Base-by-base conservation (phyloP, 306 rosid species). In the Sicyos edulis region DNA sequence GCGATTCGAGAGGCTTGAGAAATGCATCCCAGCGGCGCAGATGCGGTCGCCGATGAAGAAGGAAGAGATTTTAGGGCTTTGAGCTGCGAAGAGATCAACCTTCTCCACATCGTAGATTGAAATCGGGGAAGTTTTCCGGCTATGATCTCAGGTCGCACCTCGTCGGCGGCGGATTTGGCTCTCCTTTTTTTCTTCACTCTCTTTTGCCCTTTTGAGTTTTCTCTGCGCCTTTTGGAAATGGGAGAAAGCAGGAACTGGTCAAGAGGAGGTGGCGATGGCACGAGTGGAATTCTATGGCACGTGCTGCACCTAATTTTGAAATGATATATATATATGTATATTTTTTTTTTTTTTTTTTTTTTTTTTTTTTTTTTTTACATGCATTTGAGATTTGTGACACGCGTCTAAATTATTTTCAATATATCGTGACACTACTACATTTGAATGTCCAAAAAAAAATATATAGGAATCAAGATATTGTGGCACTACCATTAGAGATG, bases 101-200 rank as follows among this genome's bases (percentile, higher is more conserved):
- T 85, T 73, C 97, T 91, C 86, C 88, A 89, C 97, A 92, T 87
- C 51, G 70, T 74, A 58, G 32, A 59, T 45, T 17, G 49, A 7
- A 21, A 34, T 54, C 57, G 11, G 57, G 12, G 47, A 44, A 8
- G 3, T 26, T 14, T 14, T 58, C 24, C 26, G 44, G 9, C 15
- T 59, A 15, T 74, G 77, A 8, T 74, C 77, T 74, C 70, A 73
- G 69, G 76, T 49, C 70, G 70, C 77, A 8, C 34, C 77, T 8
- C 42, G 49, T 21, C 21, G 21, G 56, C 26, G 50, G 45, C 61
- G 62, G 29, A 71, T 22, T 71, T 19, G 52, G 68, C 67, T 73
- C 45, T 56, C 21, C 37, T 26, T 32, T 4, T 0, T 44, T 3
- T 16, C 29, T 54, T 13, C 65, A 13, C 42, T 59, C 51, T 54